Evolutionary conservation across 495 filamentous ascomycete species (phyloP).

Genomic region (Penicillium daleae): DNA sequence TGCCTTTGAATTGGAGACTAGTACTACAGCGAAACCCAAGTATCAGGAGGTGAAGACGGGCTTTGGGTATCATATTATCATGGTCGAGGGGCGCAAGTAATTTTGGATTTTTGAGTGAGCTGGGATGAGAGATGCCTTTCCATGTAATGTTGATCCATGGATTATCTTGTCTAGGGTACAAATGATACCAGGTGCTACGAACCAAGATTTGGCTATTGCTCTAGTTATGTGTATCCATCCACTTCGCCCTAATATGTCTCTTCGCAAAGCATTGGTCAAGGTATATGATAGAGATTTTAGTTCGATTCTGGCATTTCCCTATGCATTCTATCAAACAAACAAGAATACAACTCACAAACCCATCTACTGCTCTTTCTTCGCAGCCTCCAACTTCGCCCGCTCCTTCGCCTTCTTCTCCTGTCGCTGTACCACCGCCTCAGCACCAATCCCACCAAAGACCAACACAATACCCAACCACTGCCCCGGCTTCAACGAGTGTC

Average conservation of each 20-base stretch:
- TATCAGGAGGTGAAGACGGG: constrained; percentile 80
- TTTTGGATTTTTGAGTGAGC: no score
- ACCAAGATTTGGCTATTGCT: background rate
- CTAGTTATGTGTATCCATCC: background rate
- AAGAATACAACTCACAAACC: constrained; percentile 7
- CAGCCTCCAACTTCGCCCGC: constrained; percentile 58
- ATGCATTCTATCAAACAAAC: constrained; percentile 14
- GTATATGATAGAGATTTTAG: constrained; percentile 1
- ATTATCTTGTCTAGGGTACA: background rate
- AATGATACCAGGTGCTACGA: background rate
- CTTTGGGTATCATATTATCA: constrained; percentile 92
- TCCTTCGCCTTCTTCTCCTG: constrained; percentile 86
- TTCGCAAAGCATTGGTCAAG: background rate
- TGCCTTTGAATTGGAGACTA: constrained; percentile 77
- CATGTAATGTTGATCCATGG: background rate
- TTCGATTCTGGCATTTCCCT: constrained; percentile 3
- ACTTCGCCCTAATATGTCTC: background rate
- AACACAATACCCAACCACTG: constrained; percentile 91
- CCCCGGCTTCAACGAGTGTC: constrained; percentile 79
- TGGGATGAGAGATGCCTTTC: background rate
- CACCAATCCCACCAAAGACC: constrained; percentile 94
- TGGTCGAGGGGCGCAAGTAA: constrained; percentile 77
- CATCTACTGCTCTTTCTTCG: constrained; percentile 44
- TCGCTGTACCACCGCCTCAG: constrained; percentile 80
- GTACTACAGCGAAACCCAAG: constrained; percentile 74